Evolutionary conservation across 495 filamentous ascomycete genomes (phyloP).

Genomic region (Bacidia rubella): DNA sequence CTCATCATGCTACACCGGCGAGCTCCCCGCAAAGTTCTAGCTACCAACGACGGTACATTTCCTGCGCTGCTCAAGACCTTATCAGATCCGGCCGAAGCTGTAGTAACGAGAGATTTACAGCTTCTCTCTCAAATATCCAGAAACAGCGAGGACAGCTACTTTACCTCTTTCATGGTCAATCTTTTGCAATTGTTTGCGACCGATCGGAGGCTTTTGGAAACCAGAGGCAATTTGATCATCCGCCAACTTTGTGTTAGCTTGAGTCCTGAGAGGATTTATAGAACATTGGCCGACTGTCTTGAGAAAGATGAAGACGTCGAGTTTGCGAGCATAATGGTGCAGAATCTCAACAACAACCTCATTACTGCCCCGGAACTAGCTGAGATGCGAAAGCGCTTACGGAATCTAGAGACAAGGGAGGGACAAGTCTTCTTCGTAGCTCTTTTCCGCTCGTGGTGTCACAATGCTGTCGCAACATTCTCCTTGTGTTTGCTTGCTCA

Average conservation of each 20-base stretch:
- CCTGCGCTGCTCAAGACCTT: slow-evolving; percentile 92
- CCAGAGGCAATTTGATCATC: slow-evolving; percentile 89
- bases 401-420: slow-evolving; percentile 85
- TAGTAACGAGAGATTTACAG: slow-evolving; percentile 90
- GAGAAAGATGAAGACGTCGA: slow-evolving; percentile 97
- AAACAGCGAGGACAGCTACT: slow-evolving; percentile 94
- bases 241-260: slow-evolving; percentile 86
- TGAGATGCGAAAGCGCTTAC: slow-evolving; percentile 75
- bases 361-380: slow-evolving; percentile 93
- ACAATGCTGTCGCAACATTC: slow-evolving; percentile 96
- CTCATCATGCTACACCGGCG: slow-evolving; percentile 94
- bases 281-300: slow-evolving; percentile 88
- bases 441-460: slow-evolving; percentile 93
- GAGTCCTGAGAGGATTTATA: slow-evolving; percentile 89
- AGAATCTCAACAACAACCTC: slow-evolving; percentile 97
- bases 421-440: slow-evolving; percentile 91
- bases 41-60: slow-evolving; percentile 95
- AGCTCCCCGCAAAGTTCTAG: slow-evolving; percentile 83
- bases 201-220: slow-evolving; percentile 80
- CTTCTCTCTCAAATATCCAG: slow-evolving; percentile 90
- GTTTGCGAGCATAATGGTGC: slow-evolving; percentile 99
- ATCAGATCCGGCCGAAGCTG: slow-evolving; percentile 87
- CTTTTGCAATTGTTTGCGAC: slow-evolving; percentile 90
- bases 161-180: slow-evolving; percentile 96
- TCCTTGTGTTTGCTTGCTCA: slow-evolving; percentile 91